Percentiles rank a stretch among this genome's conserved stretches.
Evolutionary conservation across 2,329 filamentous ascomycete genomes (phyloP).

Genomic region (Parastagonospora avenae): DNA sequence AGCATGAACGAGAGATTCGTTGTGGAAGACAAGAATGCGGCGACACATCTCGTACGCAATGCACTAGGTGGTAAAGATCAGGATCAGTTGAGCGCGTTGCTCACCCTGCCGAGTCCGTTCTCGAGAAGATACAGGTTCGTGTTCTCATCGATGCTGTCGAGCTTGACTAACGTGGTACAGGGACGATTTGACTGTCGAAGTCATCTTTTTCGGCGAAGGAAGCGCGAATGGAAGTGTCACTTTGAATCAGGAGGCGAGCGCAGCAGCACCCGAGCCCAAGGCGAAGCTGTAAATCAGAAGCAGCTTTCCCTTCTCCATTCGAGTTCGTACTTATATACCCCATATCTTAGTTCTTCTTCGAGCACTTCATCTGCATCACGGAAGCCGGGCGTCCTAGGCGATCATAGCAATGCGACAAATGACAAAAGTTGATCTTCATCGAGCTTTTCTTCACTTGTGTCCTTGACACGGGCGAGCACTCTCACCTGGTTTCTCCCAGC

Average conservation of each 20-base stretch:
- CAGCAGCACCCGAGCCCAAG: slow-evolving; percentile 55
- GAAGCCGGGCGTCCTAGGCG: too few relatives aligned
- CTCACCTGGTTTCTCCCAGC: too few relatives aligned
- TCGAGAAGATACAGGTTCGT: slow-evolving; percentile 82
- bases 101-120: slow-evolving; percentile 90
- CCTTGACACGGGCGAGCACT: too few relatives aligned
- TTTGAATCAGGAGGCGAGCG: slow-evolving; percentile 86
- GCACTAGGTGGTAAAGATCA: slow-evolving; percentile 90
- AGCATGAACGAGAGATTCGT: slow-evolving; percentile 82
- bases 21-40: slow-evolving; percentile 93
- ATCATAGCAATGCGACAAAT: too few relatives aligned
- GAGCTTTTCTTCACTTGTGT: too few relatives aligned
- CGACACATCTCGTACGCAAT: slow-evolving; percentile 93
- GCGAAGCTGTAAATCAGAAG: slow-evolving; percentile 51
- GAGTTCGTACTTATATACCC: too few relatives aligned
- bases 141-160: neutral
- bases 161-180: slow-evolving; percentile 52
- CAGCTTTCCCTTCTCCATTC: neutral
- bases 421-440: too few relatives aligned
- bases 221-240: slow-evolving; percentile 76
- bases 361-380: too few relatives aligned
- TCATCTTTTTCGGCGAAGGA: slow-evolving; percentile 95
- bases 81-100: slow-evolving; percentile 89
- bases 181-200: slow-evolving; percentile 95
- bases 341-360: too few relatives aligned